A percentile compares a stretch with the other conserved stretches of the same genome.
These are phyloP conservation scores for Populus alba DNA, from an alignment of 345 rosid species.

Conservation along the genomic window DNA sequence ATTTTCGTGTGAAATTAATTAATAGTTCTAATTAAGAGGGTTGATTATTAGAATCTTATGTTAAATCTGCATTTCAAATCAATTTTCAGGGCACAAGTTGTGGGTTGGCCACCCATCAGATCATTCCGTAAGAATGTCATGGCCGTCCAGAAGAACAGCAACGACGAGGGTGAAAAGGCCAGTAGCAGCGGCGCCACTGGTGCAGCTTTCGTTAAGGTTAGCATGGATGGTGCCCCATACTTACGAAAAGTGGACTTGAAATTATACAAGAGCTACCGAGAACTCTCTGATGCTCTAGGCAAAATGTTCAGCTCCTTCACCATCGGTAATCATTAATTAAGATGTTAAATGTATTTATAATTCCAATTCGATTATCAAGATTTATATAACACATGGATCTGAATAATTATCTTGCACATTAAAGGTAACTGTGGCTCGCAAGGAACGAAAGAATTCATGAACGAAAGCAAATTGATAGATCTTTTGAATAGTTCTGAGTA, in stretches of 20 bases:
- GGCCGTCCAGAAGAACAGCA: conserved; percentile 20
- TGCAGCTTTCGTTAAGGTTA: conserved; percentile 28
- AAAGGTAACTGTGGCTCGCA: conserved; percentile 25
- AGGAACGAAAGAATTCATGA: conserved; percentile 27
- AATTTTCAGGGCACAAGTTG: conserved; percentile 30
- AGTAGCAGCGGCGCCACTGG: background rate
- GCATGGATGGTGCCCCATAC: conserved; percentile 35
- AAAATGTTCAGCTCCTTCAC: conserved; percentile 37
- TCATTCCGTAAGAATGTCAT: conserved; percentile 24
- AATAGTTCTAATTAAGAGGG: too few relatives aligned
- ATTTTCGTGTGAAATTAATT: too few relatives aligned
- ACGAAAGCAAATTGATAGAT: conserved; percentile 26
- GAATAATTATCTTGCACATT: background rate
- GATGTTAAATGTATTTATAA: background rate
- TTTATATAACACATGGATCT: background rate
- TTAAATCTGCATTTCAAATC: background rate
- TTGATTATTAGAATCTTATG: background rate
- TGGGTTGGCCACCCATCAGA: conserved; percentile 33
- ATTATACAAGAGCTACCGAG: conserved; percentile 27
- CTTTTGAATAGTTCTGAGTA: conserved; percentile 28
- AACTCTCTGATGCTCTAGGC: conserved; percentile 27
- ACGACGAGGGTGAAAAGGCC: conserved; percentile 7
- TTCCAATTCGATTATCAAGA: background rate
- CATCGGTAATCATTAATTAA: conserved; percentile 12
- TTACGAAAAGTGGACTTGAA: conserved; percentile 31